Percentiles rank a stretch among this genome's conserved stretches.
These are phyloP conservation scores for Borealophlyctis nickersoniae DNA, from an alignment of 192 early-diverging fungal genomes.

Conservation along the genomic window DNA sequence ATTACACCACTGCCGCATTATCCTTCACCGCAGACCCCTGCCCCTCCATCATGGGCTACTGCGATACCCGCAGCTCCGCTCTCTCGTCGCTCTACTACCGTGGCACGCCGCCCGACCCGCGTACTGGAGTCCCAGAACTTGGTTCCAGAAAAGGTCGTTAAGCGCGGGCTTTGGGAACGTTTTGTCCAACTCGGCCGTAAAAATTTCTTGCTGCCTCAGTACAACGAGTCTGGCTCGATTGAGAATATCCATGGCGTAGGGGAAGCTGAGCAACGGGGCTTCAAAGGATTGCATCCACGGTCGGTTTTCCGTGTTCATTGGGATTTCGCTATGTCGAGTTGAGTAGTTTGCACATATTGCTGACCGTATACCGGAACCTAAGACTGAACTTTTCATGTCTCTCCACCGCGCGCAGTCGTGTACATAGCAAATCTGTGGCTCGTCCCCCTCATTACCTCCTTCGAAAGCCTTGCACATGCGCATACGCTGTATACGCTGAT, in stretches of 20 bases:
- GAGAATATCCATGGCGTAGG: not conserved
- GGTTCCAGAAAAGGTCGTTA: no score
- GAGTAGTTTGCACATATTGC: not conserved
- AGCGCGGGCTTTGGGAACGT: not conserved
- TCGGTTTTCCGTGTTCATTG: slow-evolving; percentile 27
- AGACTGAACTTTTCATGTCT: not conserved
- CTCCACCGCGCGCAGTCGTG: slow-evolving; percentile 13
- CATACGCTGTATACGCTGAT: not conserved
- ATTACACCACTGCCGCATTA: no score
- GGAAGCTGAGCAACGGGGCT: not conserved
- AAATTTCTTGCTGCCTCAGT: not conserved
- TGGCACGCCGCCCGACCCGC: no score
- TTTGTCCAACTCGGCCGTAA: not conserved
- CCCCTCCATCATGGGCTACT: no score
- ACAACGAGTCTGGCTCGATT: not conserved
- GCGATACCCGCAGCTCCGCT: no score
- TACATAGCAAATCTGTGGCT: slow-evolving; percentile 9
- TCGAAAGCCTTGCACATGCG: slow-evolving; percentile 4
- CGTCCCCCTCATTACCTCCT: slow-evolving; percentile 23
- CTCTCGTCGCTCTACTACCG: no score
- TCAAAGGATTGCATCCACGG: slow-evolving; percentile 9
- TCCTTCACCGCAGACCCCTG: no score
- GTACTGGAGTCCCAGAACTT: no score
- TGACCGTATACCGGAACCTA: not conserved
- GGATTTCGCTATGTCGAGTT: slow-evolving; percentile 38